These are phyloP conservation scores for Turnera subulata DNA, from an alignment of 345 rosid species.

Conservation along the genomic window DNA sequence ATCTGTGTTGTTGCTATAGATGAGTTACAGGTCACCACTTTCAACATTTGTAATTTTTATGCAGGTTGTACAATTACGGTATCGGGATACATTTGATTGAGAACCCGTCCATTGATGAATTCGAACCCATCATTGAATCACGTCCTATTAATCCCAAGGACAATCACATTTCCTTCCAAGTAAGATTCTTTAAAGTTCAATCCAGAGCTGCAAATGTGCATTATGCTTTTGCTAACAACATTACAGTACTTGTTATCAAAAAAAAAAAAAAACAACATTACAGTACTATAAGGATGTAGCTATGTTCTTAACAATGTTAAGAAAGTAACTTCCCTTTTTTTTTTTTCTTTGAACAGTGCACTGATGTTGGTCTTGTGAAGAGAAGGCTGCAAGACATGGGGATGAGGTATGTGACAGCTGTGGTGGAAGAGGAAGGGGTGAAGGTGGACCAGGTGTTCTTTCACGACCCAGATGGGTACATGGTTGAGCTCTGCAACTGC, in stretches of 20 bases:
- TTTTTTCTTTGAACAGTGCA: conserved; percentile 28
- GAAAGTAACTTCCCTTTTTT: neutral
- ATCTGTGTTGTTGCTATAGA: too few relatives aligned
- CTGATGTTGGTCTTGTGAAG: conserved; percentile 43
- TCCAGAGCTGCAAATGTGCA: too few relatives aligned
- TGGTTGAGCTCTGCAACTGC: conserved; percentile 58
- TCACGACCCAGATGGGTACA: conserved; percentile 66
- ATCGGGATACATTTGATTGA: conserved; percentile 59
- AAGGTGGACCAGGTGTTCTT: conserved; percentile 55
- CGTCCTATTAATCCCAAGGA: conserved; percentile 51
- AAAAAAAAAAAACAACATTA: neutral
- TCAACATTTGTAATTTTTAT: too few relatives aligned
- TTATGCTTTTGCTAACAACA: too few relatives aligned
- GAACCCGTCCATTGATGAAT: conserved; percentile 40
- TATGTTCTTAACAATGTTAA: neutral
- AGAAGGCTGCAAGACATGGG: conserved; percentile 46
- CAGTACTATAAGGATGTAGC: too few relatives aligned
- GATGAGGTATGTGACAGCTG: conserved; percentile 42
- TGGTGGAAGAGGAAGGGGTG: conserved; percentile 47
- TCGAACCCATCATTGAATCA: conserved; percentile 34
- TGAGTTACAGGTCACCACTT: too few relatives aligned
- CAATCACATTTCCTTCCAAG: conserved; percentile 58
- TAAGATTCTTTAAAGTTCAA: conserved; percentile 6
- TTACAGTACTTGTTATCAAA: too few relatives aligned
- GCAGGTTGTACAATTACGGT: conserved; percentile 55